Base-by-base conservation (phyloP, 257 asterid genomes). In the Fraxinus anomala region DNA sequence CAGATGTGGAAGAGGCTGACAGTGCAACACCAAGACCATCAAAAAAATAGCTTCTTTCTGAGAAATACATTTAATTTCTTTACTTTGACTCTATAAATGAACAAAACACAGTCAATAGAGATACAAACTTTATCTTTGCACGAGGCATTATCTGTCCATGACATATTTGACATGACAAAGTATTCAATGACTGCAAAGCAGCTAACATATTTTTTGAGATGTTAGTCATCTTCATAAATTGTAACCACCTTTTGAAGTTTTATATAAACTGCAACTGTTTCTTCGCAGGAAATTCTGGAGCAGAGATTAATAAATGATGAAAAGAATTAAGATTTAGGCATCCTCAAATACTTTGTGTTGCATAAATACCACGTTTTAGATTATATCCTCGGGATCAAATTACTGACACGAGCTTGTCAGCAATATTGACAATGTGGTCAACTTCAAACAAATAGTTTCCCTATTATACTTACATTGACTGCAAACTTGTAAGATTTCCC, bases 401-500 rank as follows among this genome's bases (percentile, higher is more conserved):
- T 49, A 71, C 31, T 49, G 19, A 76, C 47, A 68, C 49, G 71
- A 76, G 74, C 69, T 74, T 26, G 21, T 77, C 79, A 68, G 68
- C 31, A 65, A 77, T 61, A 30, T 71, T 33, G 28, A 51, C 56
- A 80, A 56, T 68, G 75, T 67, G 24, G 72, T 36, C 65, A 69
- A 77, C 36, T 74, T 28, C 70, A 78, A 26, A n/a, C 5, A 73
- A 66, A 61, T 19, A 56, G 69, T 79, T 59, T 51, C 73, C 19
- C 4, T 63, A 68, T 75, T 47, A 31, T 73, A 88, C 99, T 95
- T 89, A 95, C 99, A 93, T 21, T 54, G 97, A 88, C 79, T 80
- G 93, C 94, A 95, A 86, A 79, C 80, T 87, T 1, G 96, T 86
- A 88, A 98, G 93, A 85, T 95, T 93, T 70, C 97, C 98, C 81